phyloP scores from a whole-genome alignment of 2,329 filamentous ascomycete species.

The Claviceps arundinis region DNA sequence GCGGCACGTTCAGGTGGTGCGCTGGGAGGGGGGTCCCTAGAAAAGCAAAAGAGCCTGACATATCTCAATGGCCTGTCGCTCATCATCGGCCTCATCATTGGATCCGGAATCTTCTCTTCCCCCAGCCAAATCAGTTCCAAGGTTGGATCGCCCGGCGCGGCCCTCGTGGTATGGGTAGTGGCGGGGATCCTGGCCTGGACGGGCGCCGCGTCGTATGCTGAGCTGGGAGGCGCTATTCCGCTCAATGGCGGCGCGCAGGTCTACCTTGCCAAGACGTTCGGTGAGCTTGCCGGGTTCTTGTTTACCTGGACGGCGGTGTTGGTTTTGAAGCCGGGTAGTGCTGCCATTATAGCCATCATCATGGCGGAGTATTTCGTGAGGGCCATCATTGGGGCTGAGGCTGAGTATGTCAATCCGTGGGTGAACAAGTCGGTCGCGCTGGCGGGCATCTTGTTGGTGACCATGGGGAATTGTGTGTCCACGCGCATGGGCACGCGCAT shows the following conservation, averaged over 20 bases:
- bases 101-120: slow-evolving; percentile 90
- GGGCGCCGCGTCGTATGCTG: slow-evolving; percentile 85
- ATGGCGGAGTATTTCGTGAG: slow-evolving; percentile 96
- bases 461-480: slow-evolving; percentile 77
- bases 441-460: slow-evolving; percentile 61
- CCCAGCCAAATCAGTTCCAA: slow-evolving; percentile 86
- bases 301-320: slow-evolving; percentile 95
- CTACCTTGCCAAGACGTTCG: slow-evolving; percentile 92
- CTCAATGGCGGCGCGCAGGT: slow-evolving; percentile 89
- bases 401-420: slow-evolving; percentile 69
- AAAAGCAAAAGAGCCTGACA: slow-evolving; percentile 91
- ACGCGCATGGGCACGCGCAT: slow-evolving; percentile 77
- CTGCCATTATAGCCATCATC: slow-evolving; percentile 92
- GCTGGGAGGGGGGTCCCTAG: slow-evolving; percentile 63
- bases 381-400: slow-evolving; percentile 75
- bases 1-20: slow-evolving; percentile 32
- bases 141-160: slow-evolving; percentile 80
- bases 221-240: slow-evolving; percentile 89
- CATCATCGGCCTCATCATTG: slow-evolving; percentile 87
- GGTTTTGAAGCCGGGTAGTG: slow-evolving; percentile 84
- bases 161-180: slow-evolving; percentile 81
- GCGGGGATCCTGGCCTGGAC: slow-evolving; percentile 94
- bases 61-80: slow-evolving; percentile 87
- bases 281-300: slow-evolving; percentile 81
- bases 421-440: slow-evolving; percentile 82